Evolutionary conservation across 1,139 yeast genomes (phyloP), one percentile per base, ranked within the genome.

Genomic region (Kodamaea derodonti): DNA sequence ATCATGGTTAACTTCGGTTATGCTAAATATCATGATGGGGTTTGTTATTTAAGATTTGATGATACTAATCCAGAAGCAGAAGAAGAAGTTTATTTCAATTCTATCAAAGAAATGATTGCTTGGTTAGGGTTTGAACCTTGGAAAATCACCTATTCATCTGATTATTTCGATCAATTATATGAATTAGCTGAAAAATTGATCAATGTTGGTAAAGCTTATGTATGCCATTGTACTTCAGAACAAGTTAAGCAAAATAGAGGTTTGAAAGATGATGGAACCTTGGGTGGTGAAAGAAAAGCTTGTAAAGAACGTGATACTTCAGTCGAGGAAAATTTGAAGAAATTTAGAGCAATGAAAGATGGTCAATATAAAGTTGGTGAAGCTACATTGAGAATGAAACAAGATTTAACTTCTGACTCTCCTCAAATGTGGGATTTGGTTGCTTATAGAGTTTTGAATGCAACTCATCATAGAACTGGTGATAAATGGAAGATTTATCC

Each of bases 361-460:
- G 98, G 98, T 30, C 69, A 72, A 46, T 94, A 84, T 63, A 72
- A 75, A 47, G 88, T 88, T 29, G 97, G 97, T 45, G 87, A 86
- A 57, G 97, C 95, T 22, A 87, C 90, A 4, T 72, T 94, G 55
- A 81, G 99, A 66, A 92, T 94, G 98, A 92, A 92, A 60, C 97
- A 87, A 70, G 95, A 92, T 57, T 18, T 18, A 18, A 59, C 62
- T n/a, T 84, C 94, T 25, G 95, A 96, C 46, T 85, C 87, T 47
- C 98, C 98, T 14, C 98, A 92, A 66, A 94, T 94, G 98, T 94
- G 99, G 98, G 99, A 94, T 62, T 75, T 92, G 48, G 95, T 92
- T 40, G 98, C 98, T n/a, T 94, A 94, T 66, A 79, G 99, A 60
- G 96, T 94, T 6, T 71, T 94, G 50, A 73, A 90, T 50, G 90